Conservation (phyloP, 2,329 filamentous ascomycete species). For the Colletotrichum noveboracense region DNA sequence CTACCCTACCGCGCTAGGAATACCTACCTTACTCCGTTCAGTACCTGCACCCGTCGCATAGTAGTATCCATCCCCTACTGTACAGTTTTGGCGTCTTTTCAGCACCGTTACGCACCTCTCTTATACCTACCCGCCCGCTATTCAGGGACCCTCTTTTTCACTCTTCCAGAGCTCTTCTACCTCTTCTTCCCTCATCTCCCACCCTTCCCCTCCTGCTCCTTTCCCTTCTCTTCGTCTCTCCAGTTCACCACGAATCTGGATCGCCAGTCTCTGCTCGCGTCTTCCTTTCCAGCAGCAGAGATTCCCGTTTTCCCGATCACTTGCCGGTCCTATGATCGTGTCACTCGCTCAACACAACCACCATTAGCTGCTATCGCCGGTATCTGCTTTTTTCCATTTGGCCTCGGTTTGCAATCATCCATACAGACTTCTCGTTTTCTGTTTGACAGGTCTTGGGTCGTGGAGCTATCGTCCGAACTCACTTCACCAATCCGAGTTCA, state of each 20-base stretch:
- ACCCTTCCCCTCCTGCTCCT: slow-evolving; percentile 2
- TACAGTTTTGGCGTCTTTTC: not conserved
- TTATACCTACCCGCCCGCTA: not conserved
- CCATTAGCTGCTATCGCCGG: slow-evolving; percentile 7
- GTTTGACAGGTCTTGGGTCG: not conserved
- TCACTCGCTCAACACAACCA: slow-evolving; percentile 19
- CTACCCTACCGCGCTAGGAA: not conserved
- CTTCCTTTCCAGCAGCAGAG: slow-evolving; percentile 8
- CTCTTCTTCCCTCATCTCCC: slow-evolving; percentile 12
- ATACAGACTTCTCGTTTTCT: not conserved
- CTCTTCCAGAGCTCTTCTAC: slow-evolving; percentile 17
- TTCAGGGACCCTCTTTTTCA: slow-evolving; percentile 2
- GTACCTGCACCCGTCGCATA: not conserved
- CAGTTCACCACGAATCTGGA: slow-evolving; percentile 19
- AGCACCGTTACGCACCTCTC: not conserved
- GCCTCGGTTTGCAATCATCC: not conserved
- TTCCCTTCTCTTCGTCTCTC: slow-evolving; percentile 3
- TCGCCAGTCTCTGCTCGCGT: slow-evolving; percentile 15
- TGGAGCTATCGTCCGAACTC: not conserved
- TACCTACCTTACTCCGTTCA: not conserved
- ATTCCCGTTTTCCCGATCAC: slow-evolving; percentile 16
- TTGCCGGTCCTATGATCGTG: slow-evolving; percentile 23
- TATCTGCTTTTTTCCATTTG: not conserved
- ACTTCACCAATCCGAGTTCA: not conserved
- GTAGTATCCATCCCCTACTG: not conserved